phyloP scores from a whole-genome alignment of 140 eudicot species.

The Ambrosia hybrid region DNA sequence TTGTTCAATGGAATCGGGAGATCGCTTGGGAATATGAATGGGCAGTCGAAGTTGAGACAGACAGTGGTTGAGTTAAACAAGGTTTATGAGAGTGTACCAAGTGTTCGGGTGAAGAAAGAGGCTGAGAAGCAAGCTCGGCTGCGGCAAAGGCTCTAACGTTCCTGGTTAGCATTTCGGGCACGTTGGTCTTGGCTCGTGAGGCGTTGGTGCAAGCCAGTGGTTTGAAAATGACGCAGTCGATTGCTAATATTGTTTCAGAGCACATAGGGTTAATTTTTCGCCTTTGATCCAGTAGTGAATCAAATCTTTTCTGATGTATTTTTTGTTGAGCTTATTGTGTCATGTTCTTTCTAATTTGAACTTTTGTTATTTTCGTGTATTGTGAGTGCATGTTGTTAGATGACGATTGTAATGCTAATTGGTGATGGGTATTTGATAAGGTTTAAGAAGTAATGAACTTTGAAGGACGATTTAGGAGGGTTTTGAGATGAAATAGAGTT shows the following conservation, averaged over 20 bases:
- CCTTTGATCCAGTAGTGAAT: neutral
- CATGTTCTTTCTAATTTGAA: neutral
- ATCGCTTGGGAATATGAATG: constrained; percentile 26
- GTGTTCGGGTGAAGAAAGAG: constrained; percentile 9
- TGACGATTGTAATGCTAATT: too few relatives aligned
- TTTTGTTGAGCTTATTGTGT: neutral
- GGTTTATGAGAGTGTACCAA: constrained; percentile 21
- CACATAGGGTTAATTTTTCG: constrained; percentile 4
- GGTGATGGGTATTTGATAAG: too few relatives aligned
- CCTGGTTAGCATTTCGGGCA: constrained; percentile 35
- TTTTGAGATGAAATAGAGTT: too few relatives aligned
- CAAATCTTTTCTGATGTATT: too few relatives aligned
- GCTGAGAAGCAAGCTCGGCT: constrained; percentile 31
- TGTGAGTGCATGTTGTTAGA: too few relatives aligned
- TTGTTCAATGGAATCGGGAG: constrained; percentile 44
- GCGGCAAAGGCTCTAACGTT: constrained; percentile 26
- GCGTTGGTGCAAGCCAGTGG: constrained; percentile 18
- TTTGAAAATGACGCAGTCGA: constrained; percentile 11
- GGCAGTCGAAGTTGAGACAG: constrained; percentile 13
- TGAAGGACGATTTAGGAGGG: too few relatives aligned
- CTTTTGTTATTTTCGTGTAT: too few relatives aligned
- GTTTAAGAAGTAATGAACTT: too few relatives aligned
- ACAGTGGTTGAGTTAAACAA: constrained; percentile 15
- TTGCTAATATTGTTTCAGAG: constrained; percentile 20
- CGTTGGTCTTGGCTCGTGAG: constrained; percentile 26